Percentiles rank a stretch among this genome's conserved stretches.
Conservation (phyloP, 2,329 filamentous ascomycete genomes). For the Pseudogymnoascus sp. region DNA sequence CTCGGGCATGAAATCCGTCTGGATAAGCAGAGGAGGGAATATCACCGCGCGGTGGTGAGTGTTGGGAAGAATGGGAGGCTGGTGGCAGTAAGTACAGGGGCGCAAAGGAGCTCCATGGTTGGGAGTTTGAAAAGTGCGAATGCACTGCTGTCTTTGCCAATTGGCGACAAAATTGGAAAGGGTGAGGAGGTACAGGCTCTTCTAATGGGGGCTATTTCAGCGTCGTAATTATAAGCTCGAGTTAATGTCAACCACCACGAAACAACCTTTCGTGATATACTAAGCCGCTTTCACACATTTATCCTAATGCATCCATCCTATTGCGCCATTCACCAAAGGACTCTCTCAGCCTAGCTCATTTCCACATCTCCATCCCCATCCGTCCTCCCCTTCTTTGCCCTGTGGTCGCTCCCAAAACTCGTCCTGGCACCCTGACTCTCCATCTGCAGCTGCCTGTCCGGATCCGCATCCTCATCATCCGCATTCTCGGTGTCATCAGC, state of each 20-base stretch:
- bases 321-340: constrained; percentile 1
- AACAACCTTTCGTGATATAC: neutral
- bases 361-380: constrained; percentile 22
- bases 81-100: constrained; percentile 73
- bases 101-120: constrained; percentile 81
- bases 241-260: constrained; percentile 12
- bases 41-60: constrained; percentile 73
- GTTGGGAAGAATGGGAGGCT: constrained; percentile 59
- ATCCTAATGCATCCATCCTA: constrained; percentile 7
- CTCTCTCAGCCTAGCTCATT: constrained; percentile 17
- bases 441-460: constrained; percentile 27
- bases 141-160: constrained; percentile 62
- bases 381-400: constrained; percentile 13
- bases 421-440: constrained; percentile 22
- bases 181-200: constrained; percentile 69
- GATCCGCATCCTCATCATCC: constrained; percentile 18
- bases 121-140: constrained; percentile 86
- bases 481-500: neutral
- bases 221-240: constrained; percentile 4
- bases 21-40: constrained; percentile 74
- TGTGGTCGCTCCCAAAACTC: constrained; percentile 16
- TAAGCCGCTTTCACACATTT: neutral
- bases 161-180: constrained; percentile 49
- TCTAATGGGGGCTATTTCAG: constrained; percentile 54
- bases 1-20: constrained; percentile 65